Evolutionary conservation across 495 filamentous ascomycete species (phyloP), one percentile per base, ranked within the genome.

Genomic region (Trichoderma asperelloides): DNA sequence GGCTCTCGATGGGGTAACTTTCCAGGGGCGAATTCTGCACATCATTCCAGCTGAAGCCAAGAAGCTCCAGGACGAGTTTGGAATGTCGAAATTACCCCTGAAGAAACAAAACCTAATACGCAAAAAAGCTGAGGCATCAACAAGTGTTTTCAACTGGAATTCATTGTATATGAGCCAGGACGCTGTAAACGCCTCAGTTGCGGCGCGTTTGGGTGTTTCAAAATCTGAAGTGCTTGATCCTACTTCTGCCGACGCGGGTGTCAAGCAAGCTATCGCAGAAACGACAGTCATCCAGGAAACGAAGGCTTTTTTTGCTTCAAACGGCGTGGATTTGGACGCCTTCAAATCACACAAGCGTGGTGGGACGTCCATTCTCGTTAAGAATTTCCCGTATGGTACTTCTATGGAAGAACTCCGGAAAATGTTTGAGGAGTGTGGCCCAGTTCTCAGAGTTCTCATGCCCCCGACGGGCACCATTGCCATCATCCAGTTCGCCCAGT

Each of bases 161-260:
- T 93, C 92, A 18, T 80, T 98, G 57, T 98, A 95, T 76, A 95
- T 98, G 93, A 97, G 89, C 77, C 91, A 96, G 79, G 93, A 99
- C 82, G 91, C 95, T 51, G 93, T 98, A 47, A 93, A 97, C 77
- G 89, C 91, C 51, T 94, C 93, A 16, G 86, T 97, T 57, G 90
- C 96, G 47, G 86, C 91, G 72, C 88, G 93, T 66, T 79, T 98
- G 7, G 92, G 93, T 18, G 84, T 98, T 30, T 87, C 89, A 18
- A 99, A 98, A 78, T 85, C 91, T 11, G 93, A 97, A 66, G 75
- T 99, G 28, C 80, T 99, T 47, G 93, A 99, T 76, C 95, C 95
- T 9, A 96, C 96, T 1, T 96, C 89, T 67, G 88, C 94, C 49
- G 91, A 96, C 75, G 92, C 93, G 65, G 94, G 92, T 45, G 91